phyloP scores from a whole-genome alignment of 1,284 basidiomycete species.

The Microbotryomycetes sp. region DNA sequence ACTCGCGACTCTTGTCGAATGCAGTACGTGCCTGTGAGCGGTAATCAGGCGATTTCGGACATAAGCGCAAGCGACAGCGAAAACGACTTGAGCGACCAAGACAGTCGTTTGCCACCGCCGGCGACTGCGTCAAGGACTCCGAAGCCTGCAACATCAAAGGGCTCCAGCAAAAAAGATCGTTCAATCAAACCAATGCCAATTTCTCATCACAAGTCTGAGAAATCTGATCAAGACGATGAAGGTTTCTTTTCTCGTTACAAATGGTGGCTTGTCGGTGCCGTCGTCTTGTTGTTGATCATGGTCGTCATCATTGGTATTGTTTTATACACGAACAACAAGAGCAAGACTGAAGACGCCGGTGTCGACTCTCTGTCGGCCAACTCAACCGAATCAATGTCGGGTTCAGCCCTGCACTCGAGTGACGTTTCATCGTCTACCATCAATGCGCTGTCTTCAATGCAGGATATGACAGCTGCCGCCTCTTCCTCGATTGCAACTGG shows the following conservation, averaged over 20 bases:
- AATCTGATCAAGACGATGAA: background rate
- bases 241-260: background rate
- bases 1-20: background rate
- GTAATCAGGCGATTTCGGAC: background rate
- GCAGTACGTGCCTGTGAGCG: background rate
- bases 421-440: background rate
- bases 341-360: background rate
- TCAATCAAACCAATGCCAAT: background rate
- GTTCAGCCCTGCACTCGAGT: background rate
- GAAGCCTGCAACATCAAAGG: background rate
- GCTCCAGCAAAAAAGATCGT: background rate
- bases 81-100: background rate
- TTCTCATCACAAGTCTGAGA: background rate
- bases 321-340: background rate
- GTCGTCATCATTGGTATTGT: background rate
- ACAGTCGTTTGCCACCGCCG: background rate
- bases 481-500: no score
- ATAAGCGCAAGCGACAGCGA: background rate
- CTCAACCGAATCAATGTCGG: background rate
- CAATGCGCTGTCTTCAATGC: no score
- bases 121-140: background rate
- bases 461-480: no score
- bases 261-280: background rate
- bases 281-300: background rate
- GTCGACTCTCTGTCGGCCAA: background rate